These are phyloP conservation scores for Bremia lactucae DNA, from an alignment of 352 stramenopile genomes.

Conservation along the genomic window DNA sequence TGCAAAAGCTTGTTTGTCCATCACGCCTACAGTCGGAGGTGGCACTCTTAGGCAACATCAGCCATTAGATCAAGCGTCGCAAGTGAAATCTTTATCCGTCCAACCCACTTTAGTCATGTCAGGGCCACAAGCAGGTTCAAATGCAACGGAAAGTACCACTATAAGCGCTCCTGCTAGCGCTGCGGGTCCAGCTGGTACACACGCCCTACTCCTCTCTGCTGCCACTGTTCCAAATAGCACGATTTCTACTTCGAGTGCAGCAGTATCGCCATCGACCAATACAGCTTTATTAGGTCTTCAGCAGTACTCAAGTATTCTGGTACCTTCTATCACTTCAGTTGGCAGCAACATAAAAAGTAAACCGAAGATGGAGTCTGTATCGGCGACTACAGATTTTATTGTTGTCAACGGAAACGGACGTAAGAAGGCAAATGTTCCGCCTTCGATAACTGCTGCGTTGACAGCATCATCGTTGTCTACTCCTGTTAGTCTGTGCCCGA, in stretches of 20 bases:
- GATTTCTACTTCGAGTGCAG: conserved; percentile 3
- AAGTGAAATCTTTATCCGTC: conserved; percentile 4
- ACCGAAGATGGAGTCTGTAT: conserved; percentile 8
- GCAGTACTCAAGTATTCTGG: conserved; percentile 54
- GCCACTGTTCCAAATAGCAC: conserved; percentile 5
- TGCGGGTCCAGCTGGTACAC: conserved; percentile 2
- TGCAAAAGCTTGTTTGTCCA: conserved; percentile 41
- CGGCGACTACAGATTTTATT: background rate
- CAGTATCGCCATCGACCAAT: conserved; percentile 22
- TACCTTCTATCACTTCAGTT: conserved; percentile 13
- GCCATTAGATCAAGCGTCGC: conserved; percentile 2
- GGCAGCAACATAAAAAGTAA: conserved; percentile 11
- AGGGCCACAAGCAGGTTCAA: conserved; percentile 4
- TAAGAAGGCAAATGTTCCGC: conserved; percentile 2
- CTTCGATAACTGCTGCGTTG: conserved; percentile 1
- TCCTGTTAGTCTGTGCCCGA: conserved; percentile 1
- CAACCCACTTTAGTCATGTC: conserved; percentile 1
- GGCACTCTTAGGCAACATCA: conserved; percentile 6
- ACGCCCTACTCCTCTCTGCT: conserved; percentile 13
- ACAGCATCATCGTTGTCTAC: background rate
- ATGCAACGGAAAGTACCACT: background rate
- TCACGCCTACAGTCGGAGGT: conserved; percentile 16
- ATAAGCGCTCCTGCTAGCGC: conserved; percentile 2
- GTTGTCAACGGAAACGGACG: conserved; percentile 3
- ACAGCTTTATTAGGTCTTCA: conserved; percentile 29